Evolutionary conservation across 139 green algal species (phyloP), one percentile per base, ranked within the genome.

Genomic region (Haematococcus sp.): DNA sequence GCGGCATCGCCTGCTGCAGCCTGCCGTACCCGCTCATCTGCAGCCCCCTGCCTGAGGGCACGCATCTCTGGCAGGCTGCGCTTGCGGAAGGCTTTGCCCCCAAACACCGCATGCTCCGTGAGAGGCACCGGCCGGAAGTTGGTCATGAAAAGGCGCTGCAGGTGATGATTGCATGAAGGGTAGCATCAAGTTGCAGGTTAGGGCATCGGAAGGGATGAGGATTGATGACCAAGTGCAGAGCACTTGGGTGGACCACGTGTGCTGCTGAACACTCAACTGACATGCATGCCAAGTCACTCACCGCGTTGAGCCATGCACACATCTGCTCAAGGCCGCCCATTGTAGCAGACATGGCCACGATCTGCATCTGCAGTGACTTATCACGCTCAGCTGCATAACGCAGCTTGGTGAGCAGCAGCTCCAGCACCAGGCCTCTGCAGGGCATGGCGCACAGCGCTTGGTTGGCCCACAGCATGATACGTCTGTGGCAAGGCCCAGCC

Each of bases 351-450:
- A 98, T 98, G 83, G 84, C 90, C 4, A 98, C 73, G 55, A 98
- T 86, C 82, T 98, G 94, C 68, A 92, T 35, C 22, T 68, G 43
- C n/a, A 40, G 35, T 52, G 63, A 5, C 30, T 68, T 27, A 23
- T 17, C 40, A 44, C n/a, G 19, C 61, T 34, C 34, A 31, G n/a
- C 65, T 65, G 66, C 66, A 33, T 71, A 72, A 67, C 70, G 63
- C 63, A 98, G 76, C 82, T 98, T 98, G 43, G 93, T 95, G 43
- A 98, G 83, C 59, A 95, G 79, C 5, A 98, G 87, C 87, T 98
- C 94, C 74, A 98, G 85, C 51, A 86, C 76, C 56, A 90, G 86
- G 40, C 94, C 94, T 23, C 94, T 81, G 70, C 17, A 30, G 30
- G 83, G 32, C 32, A 31, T 19, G 43, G 73, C 5, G 27, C 25